These are phyloP conservation scores for Grosmannia clavigera DNA, from an alignment of 2,329 filamentous ascomycete species.

Conservation along the genomic window DNA sequence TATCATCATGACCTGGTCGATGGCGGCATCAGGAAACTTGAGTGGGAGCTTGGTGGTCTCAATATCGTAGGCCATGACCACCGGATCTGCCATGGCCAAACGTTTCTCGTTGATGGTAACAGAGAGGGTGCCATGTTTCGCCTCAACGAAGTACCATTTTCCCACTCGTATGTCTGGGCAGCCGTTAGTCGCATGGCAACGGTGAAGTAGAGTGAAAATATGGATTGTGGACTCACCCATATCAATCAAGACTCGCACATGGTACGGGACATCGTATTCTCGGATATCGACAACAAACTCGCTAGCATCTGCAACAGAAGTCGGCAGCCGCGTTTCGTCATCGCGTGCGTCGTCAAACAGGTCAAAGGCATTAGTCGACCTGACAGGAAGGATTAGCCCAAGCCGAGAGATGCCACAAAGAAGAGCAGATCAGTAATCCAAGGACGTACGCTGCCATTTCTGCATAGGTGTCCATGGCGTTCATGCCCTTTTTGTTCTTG, in stretches of 20 bases:
- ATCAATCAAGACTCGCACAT: conserved; percentile 97
- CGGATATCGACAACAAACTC: conserved; percentile 97
- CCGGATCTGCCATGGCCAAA: conserved; percentile 80
- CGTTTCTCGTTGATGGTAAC: conserved; percentile 77
- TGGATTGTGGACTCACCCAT: conserved; percentile 40
- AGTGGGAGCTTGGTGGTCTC: conserved; percentile 92
- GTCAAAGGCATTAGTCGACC: conserved; percentile 60
- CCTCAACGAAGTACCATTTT: conserved; percentile 94
- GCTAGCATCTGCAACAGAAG: conserved; percentile 71
- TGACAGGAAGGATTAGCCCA: background rate
- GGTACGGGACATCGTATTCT: conserved; percentile 98
- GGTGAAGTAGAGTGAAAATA: no score
- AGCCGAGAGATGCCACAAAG: background rate
- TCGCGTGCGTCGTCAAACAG: conserved; percentile 82
- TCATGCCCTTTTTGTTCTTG: conserved; percentile 92
- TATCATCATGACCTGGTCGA: conserved; percentile 99
- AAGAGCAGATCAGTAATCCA: background rate
- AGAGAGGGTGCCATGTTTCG: conserved; percentile 80
- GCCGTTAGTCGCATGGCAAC: background rate
- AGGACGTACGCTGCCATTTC: conserved; percentile 72
- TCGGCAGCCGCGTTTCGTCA: conserved; percentile 67
- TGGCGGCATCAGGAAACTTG: conserved; percentile 88
- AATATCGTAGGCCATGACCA: conserved; percentile 99
- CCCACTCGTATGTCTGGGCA: conserved; percentile 76
- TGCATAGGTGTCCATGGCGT: conserved; percentile 95